Evolutionary conservation across 768 basidiomycete genomes (phyloP), one percentile per base, ranked within the genome.

Genomic region (Tricholoma terreum): DNA sequence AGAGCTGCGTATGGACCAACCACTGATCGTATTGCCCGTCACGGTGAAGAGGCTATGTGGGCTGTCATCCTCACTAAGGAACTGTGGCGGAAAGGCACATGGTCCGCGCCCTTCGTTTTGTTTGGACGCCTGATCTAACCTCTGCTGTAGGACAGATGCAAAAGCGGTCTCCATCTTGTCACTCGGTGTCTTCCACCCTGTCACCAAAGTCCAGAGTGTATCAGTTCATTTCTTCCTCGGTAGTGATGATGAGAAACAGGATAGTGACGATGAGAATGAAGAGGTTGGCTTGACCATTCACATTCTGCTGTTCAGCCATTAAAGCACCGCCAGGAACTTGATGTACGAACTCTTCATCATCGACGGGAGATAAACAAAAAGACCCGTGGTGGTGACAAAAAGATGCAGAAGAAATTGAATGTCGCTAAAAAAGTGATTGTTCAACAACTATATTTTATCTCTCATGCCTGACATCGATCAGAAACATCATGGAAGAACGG

Each of bases 211-310:
- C 0, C 95, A 98, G 70, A 92, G 85, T 58, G 94, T 94, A 2
- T 92, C 94, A 1, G 74, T 95, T 14, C 94, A 98, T 74, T 99
- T 98, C 77, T 99, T 98, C 79, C 83, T 99, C n/a, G 92, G 92
- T 4, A 84, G 81, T 55, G 92, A 92, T 42, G 86, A 92, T 19
- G 86, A 87, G 17, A 80, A 81, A 54, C 86, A 85, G 38, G 85
- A 89, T 58, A 86, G 84, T 43, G 87, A 87, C 45, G 84, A 87
- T 1, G 90, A 90, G 60, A 80, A 80, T 11, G 87, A 88, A 40
- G 83, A 85, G 22, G 78, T 79, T 38, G 17, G 65, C 60, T 51
- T 12, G 50, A 55, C 21, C 30, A 46, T 6, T 50, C 35, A 21
- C 4, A 36, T 63, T 55, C 7, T 27, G 30, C 17, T 31, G 52